A percentile compares a stretch with the other conserved stretches of the same genome.
Evolutionary conservation across 2,329 filamentous ascomycete genomes (phyloP).

Genomic region (Arachnomyces sp.): DNA sequence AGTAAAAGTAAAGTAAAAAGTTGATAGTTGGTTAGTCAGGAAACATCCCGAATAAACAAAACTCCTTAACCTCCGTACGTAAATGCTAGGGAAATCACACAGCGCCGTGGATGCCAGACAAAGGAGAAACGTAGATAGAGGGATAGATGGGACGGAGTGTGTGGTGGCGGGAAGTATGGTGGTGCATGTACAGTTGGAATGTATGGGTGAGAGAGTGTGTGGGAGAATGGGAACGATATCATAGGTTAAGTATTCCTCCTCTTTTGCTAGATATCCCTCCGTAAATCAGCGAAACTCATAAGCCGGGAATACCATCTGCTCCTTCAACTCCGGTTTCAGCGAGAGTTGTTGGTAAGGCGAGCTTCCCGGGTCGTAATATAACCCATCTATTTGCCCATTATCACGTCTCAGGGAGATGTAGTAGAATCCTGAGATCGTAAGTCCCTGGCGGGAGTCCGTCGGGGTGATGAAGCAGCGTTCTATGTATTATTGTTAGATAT

Average conservation of each 20-base stretch:
- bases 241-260: background rate
- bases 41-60: too few species aligned
- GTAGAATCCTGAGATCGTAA: constrained; percentile 45
- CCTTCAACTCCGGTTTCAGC: constrained; percentile 30
- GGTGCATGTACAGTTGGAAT: too few species aligned
- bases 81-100: background rate
- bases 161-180: background rate
- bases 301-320: constrained; percentile 34
- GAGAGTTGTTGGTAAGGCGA: constrained; percentile 42
- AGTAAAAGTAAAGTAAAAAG: too few species aligned
- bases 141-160: too few species aligned
- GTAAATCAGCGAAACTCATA: constrained; percentile 33
- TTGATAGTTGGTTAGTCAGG: too few species aligned
- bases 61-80: background rate
- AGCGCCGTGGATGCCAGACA: background rate
- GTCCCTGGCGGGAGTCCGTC: constrained; percentile 37
- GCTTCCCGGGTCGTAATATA: constrained; percentile 43
- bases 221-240: too few species aligned
- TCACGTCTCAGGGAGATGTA: constrained; percentile 41
- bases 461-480: constrained; percentile 43
- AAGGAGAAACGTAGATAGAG: background rate
- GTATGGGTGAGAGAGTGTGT: too few species aligned
- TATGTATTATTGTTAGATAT: constrained; percentile 13
- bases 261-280: background rate
- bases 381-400: constrained; percentile 38